phyloP scores from a whole-genome alignment of 768 basidiomycete species.

The Bullera alba region DNA sequence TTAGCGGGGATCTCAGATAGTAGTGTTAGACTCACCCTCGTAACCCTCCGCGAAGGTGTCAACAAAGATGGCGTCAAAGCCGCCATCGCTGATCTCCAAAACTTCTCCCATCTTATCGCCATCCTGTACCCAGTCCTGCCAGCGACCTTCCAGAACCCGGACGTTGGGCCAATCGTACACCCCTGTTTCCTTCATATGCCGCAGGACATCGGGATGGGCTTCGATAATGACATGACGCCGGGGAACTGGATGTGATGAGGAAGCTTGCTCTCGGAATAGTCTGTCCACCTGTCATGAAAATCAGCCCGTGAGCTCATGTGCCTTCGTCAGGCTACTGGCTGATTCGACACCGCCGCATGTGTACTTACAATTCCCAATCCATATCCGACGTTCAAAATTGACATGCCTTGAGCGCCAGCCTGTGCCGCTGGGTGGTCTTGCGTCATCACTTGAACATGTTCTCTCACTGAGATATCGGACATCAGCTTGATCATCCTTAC shows the following conservation, averaged over 20 bases:
- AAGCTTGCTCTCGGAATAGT: constrained; percentile 62
- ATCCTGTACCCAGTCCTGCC: constrained; percentile 65
- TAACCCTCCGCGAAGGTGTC: constrained; percentile 92
- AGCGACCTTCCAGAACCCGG: constrained; percentile 76
- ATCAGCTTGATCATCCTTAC: constrained; percentile 15
- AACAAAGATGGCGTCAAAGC: constrained; percentile 82
- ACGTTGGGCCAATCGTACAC: constrained; percentile 76
- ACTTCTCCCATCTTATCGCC: constrained; percentile 35
- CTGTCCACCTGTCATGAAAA: constrained; percentile 62
- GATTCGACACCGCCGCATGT: neutral
- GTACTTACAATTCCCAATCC: constrained; percentile 68
- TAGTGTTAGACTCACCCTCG: constrained; percentile 49
- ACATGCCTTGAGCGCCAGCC: constrained; percentile 48
- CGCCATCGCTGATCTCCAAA: constrained; percentile 55
- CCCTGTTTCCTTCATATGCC: constrained; percentile 63
- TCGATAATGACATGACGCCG: constrained; percentile 82
- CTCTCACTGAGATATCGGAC: constrained; percentile 55
- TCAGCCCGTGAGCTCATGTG: neutral
- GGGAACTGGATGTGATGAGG: constrained; percentile 50
- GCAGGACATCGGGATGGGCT: constrained; percentile 85
- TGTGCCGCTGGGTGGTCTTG: constrained; percentile 48
- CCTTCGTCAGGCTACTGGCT: neutral
- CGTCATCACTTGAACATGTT: constrained; percentile 66
- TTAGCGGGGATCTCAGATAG: neutral
- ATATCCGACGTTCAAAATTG: constrained; percentile 83